Base-by-base conservation (phyloP, 2,329 filamentous ascomycete genomes). In the Lecanicillium sp. region DNA sequence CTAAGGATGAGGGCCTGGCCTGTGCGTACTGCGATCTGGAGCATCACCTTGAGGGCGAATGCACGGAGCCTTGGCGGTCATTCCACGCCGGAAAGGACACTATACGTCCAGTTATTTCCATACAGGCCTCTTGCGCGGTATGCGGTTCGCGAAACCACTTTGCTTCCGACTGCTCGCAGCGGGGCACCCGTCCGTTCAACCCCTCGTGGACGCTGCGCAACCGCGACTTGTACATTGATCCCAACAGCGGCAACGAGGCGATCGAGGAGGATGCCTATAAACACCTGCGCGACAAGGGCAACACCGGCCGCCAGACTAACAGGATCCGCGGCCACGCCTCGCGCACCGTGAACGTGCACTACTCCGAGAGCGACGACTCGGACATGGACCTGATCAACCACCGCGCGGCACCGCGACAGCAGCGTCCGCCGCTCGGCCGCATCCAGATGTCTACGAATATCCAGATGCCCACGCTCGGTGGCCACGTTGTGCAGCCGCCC, bases 21-120 rank as follows among this genome's bases (percentile, higher is more conserved):
- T 89, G 85, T 60, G 77, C 78, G 10, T 67, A 81, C 27, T 89
- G 85, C 62, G 67, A 67, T 32, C 72, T 72, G 6, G 54, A 58
- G 3, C 68, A 73, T 8, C 85, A 89, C 56, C 55, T 73, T 8
- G 84, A 87, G 58, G 60, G 68, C 11, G 64, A 74, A 2, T 88
- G 85, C 60, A 72, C 76, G 45, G 67, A 72, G 40, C 65, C 83
- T 20, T 87, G 81, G 81, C 70, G 75, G 49, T 79, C 72, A 15
- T 83, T 75, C 58, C 61, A 65, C 11, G 70, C 69, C 2, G 61
- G 65, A 12, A 56, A 64, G 9, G 58, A 64, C 14, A 62, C 62
- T 12, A 64, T 71, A 41, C 68, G 66, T 49, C 78, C 70, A 51
- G 77, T 83, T 32, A 64, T 64, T 41, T 60, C 62, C 24, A 69